Evolutionary conservation across 2,329 filamentous ascomycete genomes (phyloP).

Genomic region (Colletotrichum nymphaeae): DNA sequence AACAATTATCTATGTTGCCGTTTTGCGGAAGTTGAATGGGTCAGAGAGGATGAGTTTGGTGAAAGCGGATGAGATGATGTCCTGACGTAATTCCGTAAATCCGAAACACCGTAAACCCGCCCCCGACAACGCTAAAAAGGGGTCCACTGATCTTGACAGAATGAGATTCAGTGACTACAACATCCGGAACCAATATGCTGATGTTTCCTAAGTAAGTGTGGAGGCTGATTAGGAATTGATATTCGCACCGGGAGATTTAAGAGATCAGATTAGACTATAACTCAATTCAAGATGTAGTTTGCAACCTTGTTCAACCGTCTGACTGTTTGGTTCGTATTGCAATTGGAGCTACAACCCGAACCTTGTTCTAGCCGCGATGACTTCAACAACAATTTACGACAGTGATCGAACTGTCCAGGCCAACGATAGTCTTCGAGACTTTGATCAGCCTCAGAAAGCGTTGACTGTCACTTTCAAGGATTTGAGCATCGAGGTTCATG

Average conservation of each 20-base stretch:
- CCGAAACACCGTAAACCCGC: constrained; percentile 25
- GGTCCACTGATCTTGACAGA: background rate
- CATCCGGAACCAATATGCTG: background rate
- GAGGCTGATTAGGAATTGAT: background rate
- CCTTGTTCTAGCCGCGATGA: background rate
- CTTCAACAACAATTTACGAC: background rate
- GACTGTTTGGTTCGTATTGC: too few species aligned
- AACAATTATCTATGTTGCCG: background rate
- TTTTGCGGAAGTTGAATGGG: background rate
- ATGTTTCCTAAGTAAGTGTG: background rate
- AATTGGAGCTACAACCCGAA: too few species aligned
- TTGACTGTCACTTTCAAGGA: background rate
- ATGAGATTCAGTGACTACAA: background rate
- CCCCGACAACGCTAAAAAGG: background rate
- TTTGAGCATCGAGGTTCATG: background rate
- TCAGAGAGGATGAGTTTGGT: background rate
- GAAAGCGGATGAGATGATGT: background rate
- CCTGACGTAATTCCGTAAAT: constrained; percentile 10
- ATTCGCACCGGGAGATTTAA: background rate
- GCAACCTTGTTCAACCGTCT: background rate
- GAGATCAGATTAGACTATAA: background rate
- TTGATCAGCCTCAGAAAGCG: background rate
- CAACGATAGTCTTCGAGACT: background rate
- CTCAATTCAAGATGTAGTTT: background rate
- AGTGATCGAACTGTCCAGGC: background rate